phyloP scores from a whole-genome alignment of 1,139 yeast genomes.

The Blastobotrys illinoisensis region DNA sequence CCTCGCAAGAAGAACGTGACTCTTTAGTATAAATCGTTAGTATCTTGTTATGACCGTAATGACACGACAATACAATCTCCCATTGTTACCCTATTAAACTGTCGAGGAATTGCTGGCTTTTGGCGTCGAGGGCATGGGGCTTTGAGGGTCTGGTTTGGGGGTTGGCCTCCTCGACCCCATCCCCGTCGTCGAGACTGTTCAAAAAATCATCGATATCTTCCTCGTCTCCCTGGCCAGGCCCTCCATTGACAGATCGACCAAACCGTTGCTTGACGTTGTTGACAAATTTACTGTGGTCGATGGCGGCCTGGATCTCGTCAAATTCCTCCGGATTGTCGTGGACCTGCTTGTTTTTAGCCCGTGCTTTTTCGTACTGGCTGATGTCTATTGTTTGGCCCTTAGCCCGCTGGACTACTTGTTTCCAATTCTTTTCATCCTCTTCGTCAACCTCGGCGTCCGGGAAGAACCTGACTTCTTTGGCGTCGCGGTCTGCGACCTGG shows the following conservation, averaged over 20 bases:
- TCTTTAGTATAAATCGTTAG: neutral
- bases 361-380: slow-evolving; percentile 2
- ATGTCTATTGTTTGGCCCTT: neutral
- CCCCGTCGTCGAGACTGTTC: neutral
- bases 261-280: slow-evolving; percentile 22
- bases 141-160: neutral
- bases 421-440: slow-evolving; percentile 3
- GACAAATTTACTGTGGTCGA: slow-evolving; percentile 20
- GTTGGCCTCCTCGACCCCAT: neutral
- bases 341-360: slow-evolving; percentile 4
- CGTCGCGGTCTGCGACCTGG: neutral
- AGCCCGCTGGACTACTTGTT: neutral
- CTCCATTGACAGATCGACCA: slow-evolving; percentile 10
- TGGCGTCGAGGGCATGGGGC: neutral
- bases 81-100: neutral
- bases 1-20: neutral
- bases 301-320: slow-evolving; percentile 16
- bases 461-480: neutral
- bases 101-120: neutral
- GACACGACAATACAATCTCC: neutral
- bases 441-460: slow-evolving; percentile 7
- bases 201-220: slow-evolving; percentile 25
- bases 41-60: neutral
- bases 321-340: slow-evolving; percentile 19
- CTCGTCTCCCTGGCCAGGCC: slow-evolving; percentile 14